Conservation (phyloP, 139 green algal genomes). For the Choricystis sp. region DNA sequence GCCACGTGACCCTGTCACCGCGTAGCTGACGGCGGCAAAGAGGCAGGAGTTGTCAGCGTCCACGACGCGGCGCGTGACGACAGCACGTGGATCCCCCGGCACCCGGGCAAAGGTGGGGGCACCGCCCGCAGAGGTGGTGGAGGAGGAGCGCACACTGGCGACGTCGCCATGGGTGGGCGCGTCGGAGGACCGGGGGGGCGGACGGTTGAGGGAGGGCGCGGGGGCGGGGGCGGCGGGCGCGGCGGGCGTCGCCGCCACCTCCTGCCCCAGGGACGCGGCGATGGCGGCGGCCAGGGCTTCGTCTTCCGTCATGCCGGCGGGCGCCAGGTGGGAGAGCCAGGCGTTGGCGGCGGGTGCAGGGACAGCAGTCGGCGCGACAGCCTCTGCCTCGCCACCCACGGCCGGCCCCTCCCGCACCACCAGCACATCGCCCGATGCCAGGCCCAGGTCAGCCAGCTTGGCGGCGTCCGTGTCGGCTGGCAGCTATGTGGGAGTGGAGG, state of each 20-base stretch:
- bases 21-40: constrained; percentile 79
- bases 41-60: constrained; percentile 82
- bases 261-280: constrained; percentile 44
- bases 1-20: constrained; percentile 40
- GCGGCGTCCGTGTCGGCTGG: too few relatives aligned
- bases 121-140: not conserved
- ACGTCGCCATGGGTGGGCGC: not conserved
- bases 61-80: constrained; percentile 61
- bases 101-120: constrained; percentile 1
- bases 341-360: not conserved
- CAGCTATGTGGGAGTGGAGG: too few relatives aligned
- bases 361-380: too few relatives aligned
- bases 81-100: constrained; percentile 24
- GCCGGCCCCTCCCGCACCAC: not conserved
- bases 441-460: not conserved
- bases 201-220: not conserved
- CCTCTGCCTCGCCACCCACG: not conserved
- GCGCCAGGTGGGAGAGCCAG: not conserved
- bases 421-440: not conserved
- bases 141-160: constrained; percentile 5
- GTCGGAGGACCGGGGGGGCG: not conserved
- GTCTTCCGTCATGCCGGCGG: constrained; percentile 30
- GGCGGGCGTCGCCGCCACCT: not conserved
- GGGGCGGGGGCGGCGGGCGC: constrained; percentile 3
- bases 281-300: constrained; percentile 52